A percentile compares a stretch with the other conserved stretches of the same genome.
These are phyloP conservation scores for Phylloporus rhodoxanthus DNA, from an alignment of 768 basidiomycete genomes.

Conservation along the genomic window DNA sequence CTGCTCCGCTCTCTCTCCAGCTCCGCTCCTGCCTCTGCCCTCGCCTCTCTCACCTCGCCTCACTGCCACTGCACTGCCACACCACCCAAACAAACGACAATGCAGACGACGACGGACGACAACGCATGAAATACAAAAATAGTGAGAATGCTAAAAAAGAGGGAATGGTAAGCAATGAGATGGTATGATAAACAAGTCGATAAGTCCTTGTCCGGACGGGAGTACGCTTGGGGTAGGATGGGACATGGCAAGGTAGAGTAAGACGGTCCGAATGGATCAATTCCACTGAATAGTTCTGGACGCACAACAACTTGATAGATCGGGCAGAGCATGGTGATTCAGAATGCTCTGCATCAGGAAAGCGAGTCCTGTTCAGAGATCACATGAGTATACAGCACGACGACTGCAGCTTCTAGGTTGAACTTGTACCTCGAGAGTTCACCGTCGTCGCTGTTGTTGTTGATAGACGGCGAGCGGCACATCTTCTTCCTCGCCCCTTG, in stretches of 20 bases:
- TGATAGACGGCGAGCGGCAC: constrained; percentile 76
- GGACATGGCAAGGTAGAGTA: constrained; percentile 21
- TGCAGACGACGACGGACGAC: constrained; percentile 6
- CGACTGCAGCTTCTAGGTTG: neutral
- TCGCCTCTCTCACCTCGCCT: no score
- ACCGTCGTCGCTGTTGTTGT: constrained; percentile 64
- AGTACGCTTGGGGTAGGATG: constrained; percentile 20
- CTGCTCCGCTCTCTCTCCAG: no score
- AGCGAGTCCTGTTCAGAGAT: constrained; percentile 3
- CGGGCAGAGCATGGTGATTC: constrained; percentile 7
- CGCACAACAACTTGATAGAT: constrained; percentile 25
- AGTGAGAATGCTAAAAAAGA: constrained; percentile 10
- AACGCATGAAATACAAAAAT: constrained; percentile 12
- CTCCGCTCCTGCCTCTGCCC: no score
- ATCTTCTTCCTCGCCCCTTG: constrained; percentile 64
- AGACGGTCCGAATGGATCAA: constrained; percentile 15
- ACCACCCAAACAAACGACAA: constrained; percentile 3
- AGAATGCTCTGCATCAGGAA: constrained; percentile 3
- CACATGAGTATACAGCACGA: constrained; percentile 5
- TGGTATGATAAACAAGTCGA: constrained; percentile 28
- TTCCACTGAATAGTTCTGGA: constrained; percentile 16
- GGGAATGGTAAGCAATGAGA: constrained; percentile 25
- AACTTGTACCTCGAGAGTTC: constrained; percentile 13
- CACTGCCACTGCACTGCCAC: no score
- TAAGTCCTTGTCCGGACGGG: constrained; percentile 20